A percentile compares a stretch with the other conserved stretches of the same genome.
phyloP scores from a whole-genome alignment of 768 basidiomycete genomes.

The Tulasnella sp. region DNA sequence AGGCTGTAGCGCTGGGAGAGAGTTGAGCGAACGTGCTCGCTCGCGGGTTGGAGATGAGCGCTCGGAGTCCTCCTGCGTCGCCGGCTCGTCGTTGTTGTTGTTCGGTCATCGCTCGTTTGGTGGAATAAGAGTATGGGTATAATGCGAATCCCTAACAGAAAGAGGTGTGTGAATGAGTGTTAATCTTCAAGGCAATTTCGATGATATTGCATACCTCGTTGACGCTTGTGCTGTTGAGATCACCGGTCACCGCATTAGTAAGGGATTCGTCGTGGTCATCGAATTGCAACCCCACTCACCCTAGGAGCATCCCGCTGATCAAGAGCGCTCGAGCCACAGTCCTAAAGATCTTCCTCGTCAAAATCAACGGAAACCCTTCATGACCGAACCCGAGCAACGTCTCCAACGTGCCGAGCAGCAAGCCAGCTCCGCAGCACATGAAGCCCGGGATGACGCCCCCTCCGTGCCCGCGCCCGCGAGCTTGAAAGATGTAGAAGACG shows the following conservation, averaged over 20 bases:
- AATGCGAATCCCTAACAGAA: conserved; percentile 1
- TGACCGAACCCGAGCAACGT: background rate
- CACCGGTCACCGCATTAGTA: background rate
- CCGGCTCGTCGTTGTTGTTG: too few species aligned
- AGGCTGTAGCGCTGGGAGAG: conserved; percentile 34
- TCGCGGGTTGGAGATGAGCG: conserved; percentile 45
- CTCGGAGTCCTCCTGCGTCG: conserved; percentile 15
- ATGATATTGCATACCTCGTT: conserved; percentile 2
- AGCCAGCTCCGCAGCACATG: background rate
- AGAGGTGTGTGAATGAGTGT: background rate
- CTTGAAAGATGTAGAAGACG: conserved; percentile 2
- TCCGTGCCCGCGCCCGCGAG: background rate
- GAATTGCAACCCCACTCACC: background rate
- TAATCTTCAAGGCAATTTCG: background rate
- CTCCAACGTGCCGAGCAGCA: background rate
- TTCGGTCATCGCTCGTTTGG: background rate
- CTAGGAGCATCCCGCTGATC: background rate
- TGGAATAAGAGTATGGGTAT: background rate
- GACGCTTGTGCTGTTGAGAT: background rate
- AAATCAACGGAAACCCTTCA: background rate
- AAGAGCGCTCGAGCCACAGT: background rate
- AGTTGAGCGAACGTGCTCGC: conserved; percentile 43
- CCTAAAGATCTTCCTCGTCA: background rate
- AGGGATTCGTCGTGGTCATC: background rate
- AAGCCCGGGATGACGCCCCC: background rate